Evolutionary conservation across 495 filamentous ascomycete species (phyloP), one percentile per base, ranked within the genome.

Genomic region (Podospora australis): DNA sequence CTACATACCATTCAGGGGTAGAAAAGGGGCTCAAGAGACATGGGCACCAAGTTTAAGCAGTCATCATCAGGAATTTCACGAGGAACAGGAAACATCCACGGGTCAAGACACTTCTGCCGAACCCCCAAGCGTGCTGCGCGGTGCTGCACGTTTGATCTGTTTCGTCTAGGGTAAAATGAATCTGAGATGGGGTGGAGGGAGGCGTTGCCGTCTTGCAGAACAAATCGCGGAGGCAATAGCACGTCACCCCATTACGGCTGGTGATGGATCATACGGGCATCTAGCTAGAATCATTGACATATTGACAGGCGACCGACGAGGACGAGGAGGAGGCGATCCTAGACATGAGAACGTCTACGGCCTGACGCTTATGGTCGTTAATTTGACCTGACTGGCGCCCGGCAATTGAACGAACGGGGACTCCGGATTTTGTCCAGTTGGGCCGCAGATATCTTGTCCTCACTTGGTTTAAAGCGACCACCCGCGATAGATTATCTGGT

Each of bases 121-220:
- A 44, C 48, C 56, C 47, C n/a, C n/a, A n/a, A n/a, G n/a, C n/a
- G n/a, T n/a, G n/a, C n/a, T n/a, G 63, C 58, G 62, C 59, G 57
- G 59, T 36, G 50, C 55, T 65, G 59, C 57, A 57, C 35, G 55
- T 10, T 47, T 48, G 47, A 48, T 50, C 36, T 53, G 59, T 58
- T 58, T 65, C 59, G 63, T 57, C 48, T 60, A 46, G 59, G 59
- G 55, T 60, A 61, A 63, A 60, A 48, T 45, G 48, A 28, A 49
- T 29, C 42, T 55, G 55, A 53, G 48, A 53, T 38, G 41, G 50
- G 48, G 47, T 55, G 53, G 53, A 57, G 59, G 45, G 52, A 46
- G 41, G 38, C 59, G 43, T 54, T 57, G 51, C 54, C 56, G 50
- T 49, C 57, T 48, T 28, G 52, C 55, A 56, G 52, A 40, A 39